These are phyloP conservation scores for Populus pruinosa DNA, from an alignment of 345 rosid species.

Conservation along the genomic window DNA sequence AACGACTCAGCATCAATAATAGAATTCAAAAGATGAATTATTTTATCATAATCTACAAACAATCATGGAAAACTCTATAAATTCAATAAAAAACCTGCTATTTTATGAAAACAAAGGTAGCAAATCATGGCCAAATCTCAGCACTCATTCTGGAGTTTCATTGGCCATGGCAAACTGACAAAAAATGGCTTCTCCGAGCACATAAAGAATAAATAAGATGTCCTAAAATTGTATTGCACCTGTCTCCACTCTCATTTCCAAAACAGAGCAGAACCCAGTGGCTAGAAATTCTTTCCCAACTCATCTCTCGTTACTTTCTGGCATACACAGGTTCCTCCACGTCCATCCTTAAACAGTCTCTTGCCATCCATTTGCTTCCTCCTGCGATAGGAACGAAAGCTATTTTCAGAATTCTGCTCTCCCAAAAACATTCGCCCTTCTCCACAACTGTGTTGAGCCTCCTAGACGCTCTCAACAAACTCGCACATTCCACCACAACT, in stretches of 20 bases:
- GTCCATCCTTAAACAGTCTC: not conserved
- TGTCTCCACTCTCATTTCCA: constrained; percentile 12
- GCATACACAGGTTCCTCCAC: constrained; percentile 6
- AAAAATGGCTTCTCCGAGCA: constrained; percentile 24
- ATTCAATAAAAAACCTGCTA: not conserved
- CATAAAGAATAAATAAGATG: constrained; percentile 32
- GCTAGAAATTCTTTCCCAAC: constrained; percentile 6
- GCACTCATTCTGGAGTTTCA: constrained; percentile 25
- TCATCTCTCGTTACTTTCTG: constrained; percentile 17
- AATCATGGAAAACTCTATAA: not conserved
- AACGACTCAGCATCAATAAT: not conserved
- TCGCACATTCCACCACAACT: constrained; percentile 86
- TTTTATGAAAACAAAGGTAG: constrained; percentile 6
- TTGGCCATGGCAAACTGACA: constrained; percentile 22
- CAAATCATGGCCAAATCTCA: constrained; percentile 14
- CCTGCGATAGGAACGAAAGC: constrained; percentile 33
- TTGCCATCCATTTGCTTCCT: constrained; percentile 17
- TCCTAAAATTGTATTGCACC: not conserved
- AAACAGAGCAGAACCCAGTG: constrained; percentile 27
- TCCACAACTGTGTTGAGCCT: constrained; percentile 83
- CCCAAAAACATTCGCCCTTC: constrained; percentile 81
- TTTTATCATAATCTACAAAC: not conserved
- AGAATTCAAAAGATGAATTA: not conserved
- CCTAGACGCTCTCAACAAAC: constrained; percentile 81
- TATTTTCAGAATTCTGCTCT: constrained; percentile 52